Percentiles rank a stretch among this genome's conserved stretches.
Conservation (phyloP, 805 yeast species). For the Yamadazyma kitorensis region DNA sequence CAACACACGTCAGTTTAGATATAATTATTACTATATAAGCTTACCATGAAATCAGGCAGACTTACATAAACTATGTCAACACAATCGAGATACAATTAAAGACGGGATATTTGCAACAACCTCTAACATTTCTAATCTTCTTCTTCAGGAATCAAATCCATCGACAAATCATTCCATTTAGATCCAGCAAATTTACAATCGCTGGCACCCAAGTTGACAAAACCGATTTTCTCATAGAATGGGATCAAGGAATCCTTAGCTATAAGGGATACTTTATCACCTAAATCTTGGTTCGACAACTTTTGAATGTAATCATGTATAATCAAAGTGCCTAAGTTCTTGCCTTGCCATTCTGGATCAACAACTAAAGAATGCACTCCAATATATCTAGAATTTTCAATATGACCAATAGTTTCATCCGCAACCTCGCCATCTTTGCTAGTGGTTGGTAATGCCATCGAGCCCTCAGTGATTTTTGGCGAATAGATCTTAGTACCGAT, state of each 20-base stretch:
- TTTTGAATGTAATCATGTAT: constrained; percentile 90
- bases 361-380: constrained; percentile 84
- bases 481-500: constrained; percentile 68
- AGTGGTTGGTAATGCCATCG: constrained; percentile 58
- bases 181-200: constrained; percentile 55
- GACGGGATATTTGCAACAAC: too few species aligned
- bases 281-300: constrained; percentile 81
- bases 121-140: too few species aligned
- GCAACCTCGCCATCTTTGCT: too few species aligned
- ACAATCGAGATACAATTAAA: too few species aligned
- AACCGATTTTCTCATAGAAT: constrained; percentile 82
- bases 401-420: constrained; percentile 53
- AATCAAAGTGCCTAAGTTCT: constrained; percentile 77
- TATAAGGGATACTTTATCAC: constrained; percentile 69
- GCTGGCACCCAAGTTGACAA: constrained; percentile 65
- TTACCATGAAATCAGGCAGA: too few species aligned
- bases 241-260: constrained; percentile 67
- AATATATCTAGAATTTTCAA: constrained; percentile 67
- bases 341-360: constrained; percentile 73
- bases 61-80: too few species aligned
- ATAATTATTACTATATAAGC: too few species aligned
- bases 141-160: constrained; percentile 43
- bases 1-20: too few species aligned
- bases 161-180: constrained; percentile 59
- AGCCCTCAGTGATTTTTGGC: constrained; percentile 48